phyloP scores from a whole-genome alignment of 1,139 yeast species.

The Yamadazyma dendronema region DNA sequence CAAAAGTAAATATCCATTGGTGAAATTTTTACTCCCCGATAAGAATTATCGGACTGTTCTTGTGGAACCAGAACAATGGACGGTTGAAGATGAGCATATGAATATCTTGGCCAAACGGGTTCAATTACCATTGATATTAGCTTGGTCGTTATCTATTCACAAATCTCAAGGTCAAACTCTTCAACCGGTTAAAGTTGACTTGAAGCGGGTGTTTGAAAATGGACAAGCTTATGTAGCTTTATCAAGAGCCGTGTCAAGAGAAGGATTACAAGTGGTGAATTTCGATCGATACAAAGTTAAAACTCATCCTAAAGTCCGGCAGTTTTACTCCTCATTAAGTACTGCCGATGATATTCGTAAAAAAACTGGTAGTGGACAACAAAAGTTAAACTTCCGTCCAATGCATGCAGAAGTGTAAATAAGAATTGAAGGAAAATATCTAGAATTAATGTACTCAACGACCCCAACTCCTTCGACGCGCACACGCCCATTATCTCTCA shows the following conservation, averaged over 20 bases:
- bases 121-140: slow-evolving; percentile 82
- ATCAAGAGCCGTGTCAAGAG: slow-evolving; percentile 78
- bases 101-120: slow-evolving; percentile 29
- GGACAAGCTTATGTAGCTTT: slow-evolving; percentile 97
- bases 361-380: slow-evolving; percentile 14
- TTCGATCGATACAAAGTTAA: slow-evolving; percentile 57
- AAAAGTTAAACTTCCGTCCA: slow-evolving; percentile 10
- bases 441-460: not conserved
- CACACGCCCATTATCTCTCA: slow-evolving; percentile 1
- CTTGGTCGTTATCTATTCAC: slow-evolving; percentile 96
- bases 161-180: slow-evolving; percentile 96
- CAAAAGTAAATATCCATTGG: slow-evolving; percentile 61
- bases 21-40: slow-evolving; percentile 68
- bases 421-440: no score
- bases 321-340: slow-evolving; percentile 49
- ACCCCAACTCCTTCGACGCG: not conserved
- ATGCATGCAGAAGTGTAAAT: not conserved
- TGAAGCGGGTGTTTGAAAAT: slow-evolving; percentile 74
- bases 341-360: slow-evolving; percentile 19
- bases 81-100: slow-evolving; percentile 38
- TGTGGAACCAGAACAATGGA: slow-evolving; percentile 46
- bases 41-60: slow-evolving; percentile 68
- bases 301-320: slow-evolving; percentile 61
- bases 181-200: slow-evolving; percentile 77
- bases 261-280: slow-evolving; percentile 74